Evolutionary conservation across 495 filamentous ascomycete species (phyloP), one percentile per base, ranked within the genome.

Genomic region (Aspergillus homomorphus): DNA sequence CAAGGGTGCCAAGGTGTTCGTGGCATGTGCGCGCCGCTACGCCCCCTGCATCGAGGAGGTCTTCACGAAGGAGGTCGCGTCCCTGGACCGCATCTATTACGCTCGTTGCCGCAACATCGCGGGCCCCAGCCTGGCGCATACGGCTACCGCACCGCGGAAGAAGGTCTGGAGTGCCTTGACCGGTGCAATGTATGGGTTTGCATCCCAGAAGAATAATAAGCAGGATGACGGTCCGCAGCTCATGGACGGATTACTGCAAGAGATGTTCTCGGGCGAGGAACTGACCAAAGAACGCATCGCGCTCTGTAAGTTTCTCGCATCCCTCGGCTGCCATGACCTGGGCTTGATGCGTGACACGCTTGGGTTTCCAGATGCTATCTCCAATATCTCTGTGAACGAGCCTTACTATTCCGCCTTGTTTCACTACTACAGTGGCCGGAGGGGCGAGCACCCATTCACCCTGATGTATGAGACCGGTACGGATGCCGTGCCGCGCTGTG

Each of bases 401-500:
- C 78, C 79, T 0, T 78, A 82, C 56, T 82, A 77, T 58, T 73
- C 73, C 1, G 76, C 72, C 3, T 66, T 79, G 10, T 79, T 82
- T 55, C 73, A 80, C 49, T 74, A 76, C 51, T 71, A 62, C 18
- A 66, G 70, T 53, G 53, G 50, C 1, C 46, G 26, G 15, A 48
- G 22, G 0, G 54, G 60, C 7, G 57, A 49, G 0, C 69, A 77
- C 45, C 66, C 68, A 4, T 87, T 83, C 51, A 72, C 79, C 0
- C 69, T 82, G 10, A 69, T 75, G n/a, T 87, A 83, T 55, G 83
- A 86, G 61, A 76, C 71, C 1, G 82, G 84, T 1, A 73, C 83
- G 28, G 74, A 84, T 56, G 61, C 64, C 4, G 75, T 87, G 1
- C 80, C 83, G 5, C 57, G 74, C 0, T 84, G 83, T 53, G 84